These are phyloP conservation scores for Musa troglodytarum DNA, from an alignment of 176 grass and related monocot species.

Conservation along the genomic window DNA sequence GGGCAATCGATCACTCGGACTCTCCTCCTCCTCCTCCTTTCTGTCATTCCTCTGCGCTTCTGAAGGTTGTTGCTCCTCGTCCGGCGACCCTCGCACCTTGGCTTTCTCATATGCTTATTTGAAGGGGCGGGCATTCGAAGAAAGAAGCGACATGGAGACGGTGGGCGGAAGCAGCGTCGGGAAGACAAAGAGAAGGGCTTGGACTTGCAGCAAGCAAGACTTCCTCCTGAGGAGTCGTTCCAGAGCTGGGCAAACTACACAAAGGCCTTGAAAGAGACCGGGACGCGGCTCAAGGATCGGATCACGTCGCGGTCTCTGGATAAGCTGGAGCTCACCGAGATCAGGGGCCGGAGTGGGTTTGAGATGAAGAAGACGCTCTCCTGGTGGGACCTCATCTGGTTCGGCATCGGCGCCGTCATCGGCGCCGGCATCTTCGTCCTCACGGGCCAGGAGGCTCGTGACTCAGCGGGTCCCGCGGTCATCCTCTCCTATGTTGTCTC, in stretches of 20 bases:
- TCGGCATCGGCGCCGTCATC: slow-evolving; percentile 13
- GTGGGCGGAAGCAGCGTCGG: neutral
- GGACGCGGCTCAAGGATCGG: neutral
- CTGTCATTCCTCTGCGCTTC: too few relatives aligned
- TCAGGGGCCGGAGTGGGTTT: neutral
- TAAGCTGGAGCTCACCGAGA: neutral
- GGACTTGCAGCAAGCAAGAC: neutral
- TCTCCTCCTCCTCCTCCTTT: too few relatives aligned
- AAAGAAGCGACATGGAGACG: neutral
- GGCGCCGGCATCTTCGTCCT: slow-evolving; percentile 21
- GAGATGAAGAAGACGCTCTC: slow-evolving; percentile 11
- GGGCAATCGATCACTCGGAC: too few relatives aligned
- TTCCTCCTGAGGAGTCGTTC: slow-evolving; percentile 19
- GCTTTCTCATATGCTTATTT: too few relatives aligned
- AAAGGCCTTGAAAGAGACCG: neutral
- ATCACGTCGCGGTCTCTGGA: neutral
- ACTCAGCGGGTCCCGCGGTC: neutral
- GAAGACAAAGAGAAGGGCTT: neutral
- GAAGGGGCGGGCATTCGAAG: too few relatives aligned
- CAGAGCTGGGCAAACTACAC: slow-evolving; percentile 11
- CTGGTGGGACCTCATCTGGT: slow-evolving; percentile 23
- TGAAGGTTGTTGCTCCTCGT: too few relatives aligned
- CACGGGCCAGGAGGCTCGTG: slow-evolving; percentile 11
- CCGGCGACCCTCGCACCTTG: too few relatives aligned
- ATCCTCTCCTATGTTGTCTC: slow-evolving; percentile 6